Percentiles rank a stretch among this genome's conserved stretches.
Evolutionary conservation across 441 rosid species (phyloP).

Genomic region (Codiaeum variegatum): DNA sequence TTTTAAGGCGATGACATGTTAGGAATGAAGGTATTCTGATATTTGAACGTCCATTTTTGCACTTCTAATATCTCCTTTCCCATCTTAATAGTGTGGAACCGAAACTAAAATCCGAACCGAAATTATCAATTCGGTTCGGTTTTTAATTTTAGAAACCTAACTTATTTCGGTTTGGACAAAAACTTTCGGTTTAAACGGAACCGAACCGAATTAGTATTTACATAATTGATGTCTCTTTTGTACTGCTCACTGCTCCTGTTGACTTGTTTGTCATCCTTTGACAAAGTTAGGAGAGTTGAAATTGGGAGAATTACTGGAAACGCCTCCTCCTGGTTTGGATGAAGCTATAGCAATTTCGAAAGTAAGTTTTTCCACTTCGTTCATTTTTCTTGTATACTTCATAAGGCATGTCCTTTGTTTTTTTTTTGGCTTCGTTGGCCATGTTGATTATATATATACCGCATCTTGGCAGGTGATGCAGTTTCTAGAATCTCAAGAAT

Average conservation of each 20-base stretch:
- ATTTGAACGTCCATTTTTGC: not conserved
- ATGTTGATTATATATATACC: slow-evolving; percentile 25
- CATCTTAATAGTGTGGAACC: not conserved
- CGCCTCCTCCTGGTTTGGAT: slow-evolving; percentile 97
- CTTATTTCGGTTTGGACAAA: no score
- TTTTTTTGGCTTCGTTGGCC: slow-evolving; percentile 13
- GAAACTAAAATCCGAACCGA: no score
- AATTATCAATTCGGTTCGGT: no score
- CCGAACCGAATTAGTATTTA: no score
- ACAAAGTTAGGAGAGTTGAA: slow-evolving; percentile 81
- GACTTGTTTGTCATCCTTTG: slow-evolving; percentile 23
- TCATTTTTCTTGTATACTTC: slow-evolving; percentile 11
- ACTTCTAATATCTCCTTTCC: not conserved
- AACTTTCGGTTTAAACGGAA: no score
- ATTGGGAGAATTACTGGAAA: slow-evolving; percentile 78
- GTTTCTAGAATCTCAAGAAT: slow-evolving; percentile 86
- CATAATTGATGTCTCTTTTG: not conserved
- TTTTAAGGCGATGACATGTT: not conserved
- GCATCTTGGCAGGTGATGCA: slow-evolving; percentile 71
- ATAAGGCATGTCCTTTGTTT: slow-evolving; percentile 6
- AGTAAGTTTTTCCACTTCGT: slow-evolving; percentile 32
- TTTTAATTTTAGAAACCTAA: no score
- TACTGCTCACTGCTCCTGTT: slow-evolving; percentile 17
- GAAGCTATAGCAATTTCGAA: slow-evolving; percentile 95
- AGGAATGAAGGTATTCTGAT: not conserved